Conservation (phyloP, 2,329 filamentous ascomycete species). For the Canariomyces notabilis region DNA sequence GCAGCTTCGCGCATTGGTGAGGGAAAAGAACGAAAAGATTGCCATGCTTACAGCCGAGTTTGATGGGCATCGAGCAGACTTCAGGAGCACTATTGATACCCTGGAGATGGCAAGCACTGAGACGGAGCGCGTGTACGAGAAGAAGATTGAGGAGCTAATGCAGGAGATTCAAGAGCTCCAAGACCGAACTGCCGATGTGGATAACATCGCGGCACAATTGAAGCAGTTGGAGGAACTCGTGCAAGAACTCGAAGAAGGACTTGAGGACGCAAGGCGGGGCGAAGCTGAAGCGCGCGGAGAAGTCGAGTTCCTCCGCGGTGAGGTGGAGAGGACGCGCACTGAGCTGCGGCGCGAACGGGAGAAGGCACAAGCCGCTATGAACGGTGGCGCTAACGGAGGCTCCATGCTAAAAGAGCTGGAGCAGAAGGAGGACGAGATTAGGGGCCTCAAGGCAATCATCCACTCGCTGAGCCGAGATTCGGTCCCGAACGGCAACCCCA, state of each 20-base stretch:
- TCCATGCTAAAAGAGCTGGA: constrained; percentile 70
- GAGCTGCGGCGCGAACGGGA: constrained; percentile 86
- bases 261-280: constrained; percentile 89
- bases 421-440: constrained; percentile 94
- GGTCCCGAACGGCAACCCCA: constrained; percentile 38
- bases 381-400: constrained; percentile 40
- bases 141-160: constrained; percentile 80
- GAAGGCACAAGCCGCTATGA: constrained; percentile 62
- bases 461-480: constrained; percentile 84
- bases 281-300: constrained; percentile 94
- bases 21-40: constrained; percentile 97
- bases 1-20: constrained; percentile 74
- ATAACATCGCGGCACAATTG: constrained; percentile 82
- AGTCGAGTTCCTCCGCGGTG: constrained; percentile 89
- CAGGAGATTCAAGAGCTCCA: constrained; percentile 78
- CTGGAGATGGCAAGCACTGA: constrained; percentile 92
- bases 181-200: constrained; percentile 80
- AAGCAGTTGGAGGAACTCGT: constrained; percentile 96
- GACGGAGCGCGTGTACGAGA: constrained; percentile 93
- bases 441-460: constrained; percentile 95
- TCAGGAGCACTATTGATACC: constrained; percentile 93
- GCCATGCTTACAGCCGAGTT: constrained; percentile 90
- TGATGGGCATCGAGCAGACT: constrained; percentile 89
- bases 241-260: constrained; percentile 90
- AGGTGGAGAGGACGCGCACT: constrained; percentile 85